Base-by-base conservation (phyloP, 768 basidiomycete genomes). In the Psilocybe tampanensis region DNA sequence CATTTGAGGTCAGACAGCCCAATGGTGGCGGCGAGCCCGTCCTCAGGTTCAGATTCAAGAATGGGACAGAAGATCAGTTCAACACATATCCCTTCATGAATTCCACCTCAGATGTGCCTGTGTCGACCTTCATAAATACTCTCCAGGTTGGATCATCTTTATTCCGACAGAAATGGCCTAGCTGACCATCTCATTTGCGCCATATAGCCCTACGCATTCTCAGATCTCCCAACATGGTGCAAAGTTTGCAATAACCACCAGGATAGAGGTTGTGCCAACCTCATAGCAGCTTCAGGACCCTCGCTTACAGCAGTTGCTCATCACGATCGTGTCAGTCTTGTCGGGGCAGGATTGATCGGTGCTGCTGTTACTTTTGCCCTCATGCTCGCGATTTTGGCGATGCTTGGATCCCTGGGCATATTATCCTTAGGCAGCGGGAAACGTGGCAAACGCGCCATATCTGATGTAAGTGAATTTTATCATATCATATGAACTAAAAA, bases 291-390 rank as follows among this genome's bases (percentile, higher is more conserved):
- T 4, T 69, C 71, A 15, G 54, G 55, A 60, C 52, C 72, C 15
- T 55, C 43, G 61, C 52, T 72, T n/a, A 64, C 64, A 54, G 60
- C n/a, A 62, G 60, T 33, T 47, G 58, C 22, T 58, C 66, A 48
- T 18, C 73, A 76, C 44, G 70, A 75, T 39, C 62, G 59, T 12
- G 77, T 87, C 60, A 76, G 76, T 58, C 78, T 76, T 0, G 77
- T 86, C 8, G 87, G 84, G 7, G 86, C 87, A n/a, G 87, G 87
- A 1, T 84, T 86, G 71, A 72, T 89, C 13, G 87, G 86, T 24
- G 86, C 87, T 3, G 82, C 83, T 12, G 64, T 86, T 56, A 78
- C 78, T 12, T 63, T 84, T 36, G 78, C 70, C 4, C 73, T 82
- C 11, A 69, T 69, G 41, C 60, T 78, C 29, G 58, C 72, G 12